phyloP scores from a whole-genome alignment of 2,329 filamentous ascomycete species.

The Pseudocercospora cruenta region DNA sequence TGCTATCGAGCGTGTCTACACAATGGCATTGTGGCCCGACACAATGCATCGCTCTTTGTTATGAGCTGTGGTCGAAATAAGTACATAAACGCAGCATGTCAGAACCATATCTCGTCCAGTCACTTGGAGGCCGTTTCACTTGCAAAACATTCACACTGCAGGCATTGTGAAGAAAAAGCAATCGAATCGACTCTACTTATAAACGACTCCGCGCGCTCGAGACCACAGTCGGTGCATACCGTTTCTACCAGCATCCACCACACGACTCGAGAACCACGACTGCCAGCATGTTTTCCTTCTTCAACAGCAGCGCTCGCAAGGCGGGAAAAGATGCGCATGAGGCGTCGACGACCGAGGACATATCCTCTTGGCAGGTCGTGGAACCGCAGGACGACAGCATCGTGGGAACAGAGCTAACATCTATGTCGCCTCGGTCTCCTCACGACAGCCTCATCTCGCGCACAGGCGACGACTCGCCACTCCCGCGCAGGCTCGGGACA shows the following conservation, averaged over 20 bases:
- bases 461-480: neutral
- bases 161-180: neutral
- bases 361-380: neutral
- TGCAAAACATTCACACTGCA: neutral
- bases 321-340: neutral
- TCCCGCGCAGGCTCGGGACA: too few species aligned
- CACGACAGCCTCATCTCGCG: neutral
- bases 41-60: neutral
- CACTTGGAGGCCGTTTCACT: neutral
- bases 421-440: neutral
- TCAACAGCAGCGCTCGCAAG: neutral
- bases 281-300: neutral
- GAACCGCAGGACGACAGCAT: neutral
- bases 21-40: neutral
- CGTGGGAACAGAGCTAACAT: neutral
- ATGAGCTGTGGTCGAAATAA: too few species aligned
- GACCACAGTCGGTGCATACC: neutral
- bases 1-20: neutral
- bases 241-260: neutral
- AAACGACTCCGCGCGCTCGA: neutral
- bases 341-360: neutral
- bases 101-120: neutral
- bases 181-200: too few species aligned
- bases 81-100: neutral
- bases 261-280: neutral